Conservation (phyloP, 495 filamentous ascomycete genomes). For the Hyaloscypha finlandica region DNA sequence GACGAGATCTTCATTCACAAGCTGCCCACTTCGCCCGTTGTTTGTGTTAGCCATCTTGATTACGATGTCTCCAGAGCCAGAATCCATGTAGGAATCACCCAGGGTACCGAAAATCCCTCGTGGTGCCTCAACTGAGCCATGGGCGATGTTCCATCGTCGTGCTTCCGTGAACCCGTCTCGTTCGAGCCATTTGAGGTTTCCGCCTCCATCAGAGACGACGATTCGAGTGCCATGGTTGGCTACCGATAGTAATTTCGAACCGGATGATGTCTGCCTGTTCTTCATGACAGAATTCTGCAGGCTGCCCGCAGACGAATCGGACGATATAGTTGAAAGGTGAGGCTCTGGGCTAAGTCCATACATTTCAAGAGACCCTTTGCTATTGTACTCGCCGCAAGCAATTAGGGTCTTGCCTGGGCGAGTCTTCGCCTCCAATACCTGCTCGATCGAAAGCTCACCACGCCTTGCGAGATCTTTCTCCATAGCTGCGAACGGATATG, state of each 20-base stretch:
- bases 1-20: slow-evolving; percentile 60
- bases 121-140: slow-evolving; percentile 41
- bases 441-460: slow-evolving; percentile 52
- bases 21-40: slow-evolving; percentile 37
- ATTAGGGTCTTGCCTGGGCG: slow-evolving; percentile 62
- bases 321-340: slow-evolving; percentile 39
- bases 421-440: slow-evolving; percentile 51
- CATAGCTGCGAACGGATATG: slow-evolving; percentile 62
- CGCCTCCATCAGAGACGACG: slow-evolving; percentile 81
- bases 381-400: slow-evolving; percentile 93
- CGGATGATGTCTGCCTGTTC: slow-evolving; percentile 82
- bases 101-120: slow-evolving; percentile 43
- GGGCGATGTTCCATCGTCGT: slow-evolving; percentile 70
- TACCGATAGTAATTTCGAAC: slow-evolving; percentile 80
- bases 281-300: slow-evolving; percentile 50
- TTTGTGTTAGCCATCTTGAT: slow-evolving; percentile 70
- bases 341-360: slow-evolving; percentile 60
- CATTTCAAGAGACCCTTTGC: slow-evolving; percentile 86
- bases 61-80: slow-evolving; percentile 61
- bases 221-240: slow-evolving; percentile 82
- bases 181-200: slow-evolving; percentile 89
- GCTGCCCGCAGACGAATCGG: slow-evolving; percentile 37
- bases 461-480: slow-evolving; percentile 54
- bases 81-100: slow-evolving; percentile 43
- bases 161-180: slow-evolving; percentile 82